These are phyloP conservation scores for Aurifilum marmelostoma DNA, from an alignment of 2,329 filamentous ascomycete species.

Conservation along the genomic window DNA sequence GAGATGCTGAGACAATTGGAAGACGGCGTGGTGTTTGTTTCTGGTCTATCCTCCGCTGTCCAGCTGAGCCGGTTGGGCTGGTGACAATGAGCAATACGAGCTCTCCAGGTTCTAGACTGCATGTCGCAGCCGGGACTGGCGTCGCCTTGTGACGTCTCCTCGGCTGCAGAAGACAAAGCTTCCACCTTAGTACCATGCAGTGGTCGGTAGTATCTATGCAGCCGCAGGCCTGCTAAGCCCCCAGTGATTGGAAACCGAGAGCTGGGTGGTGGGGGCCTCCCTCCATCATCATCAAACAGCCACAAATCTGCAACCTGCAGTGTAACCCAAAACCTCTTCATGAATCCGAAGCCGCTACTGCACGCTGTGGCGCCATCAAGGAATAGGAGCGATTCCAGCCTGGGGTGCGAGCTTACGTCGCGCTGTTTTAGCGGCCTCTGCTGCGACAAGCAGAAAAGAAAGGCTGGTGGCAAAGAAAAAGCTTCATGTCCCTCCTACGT, in stretches of 20 bases:
- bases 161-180: slow-evolving; percentile 1
- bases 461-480: background rate
- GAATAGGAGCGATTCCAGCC: background rate
- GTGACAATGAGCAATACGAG: slow-evolving; percentile 8
- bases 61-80: background rate
- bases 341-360: slow-evolving; percentile 20
- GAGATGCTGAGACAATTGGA: background rate
- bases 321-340: slow-evolving; percentile 23
- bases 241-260: background rate
- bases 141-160: slow-evolving; percentile 16
- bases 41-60: background rate
- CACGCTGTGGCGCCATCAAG: slow-evolving; percentile 4
- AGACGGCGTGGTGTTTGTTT: background rate
- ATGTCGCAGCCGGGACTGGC: slow-evolving; percentile 13
- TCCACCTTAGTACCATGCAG: background rate
- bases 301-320: slow-evolving; percentile 25
- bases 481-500: slow-evolving; percentile 8
- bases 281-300: slow-evolving; percentile 14
- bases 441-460: background rate
- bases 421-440: background rate
- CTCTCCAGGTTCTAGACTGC: slow-evolving; percentile 1
- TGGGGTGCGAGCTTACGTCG: background rate
- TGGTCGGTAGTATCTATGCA: background rate
- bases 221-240: slow-evolving; percentile 23
- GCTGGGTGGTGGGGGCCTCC: slow-evolving; percentile 1